Base-by-base conservation (phyloP, 768 basidiomycete genomes). In the Lactarius trivialis region DNA sequence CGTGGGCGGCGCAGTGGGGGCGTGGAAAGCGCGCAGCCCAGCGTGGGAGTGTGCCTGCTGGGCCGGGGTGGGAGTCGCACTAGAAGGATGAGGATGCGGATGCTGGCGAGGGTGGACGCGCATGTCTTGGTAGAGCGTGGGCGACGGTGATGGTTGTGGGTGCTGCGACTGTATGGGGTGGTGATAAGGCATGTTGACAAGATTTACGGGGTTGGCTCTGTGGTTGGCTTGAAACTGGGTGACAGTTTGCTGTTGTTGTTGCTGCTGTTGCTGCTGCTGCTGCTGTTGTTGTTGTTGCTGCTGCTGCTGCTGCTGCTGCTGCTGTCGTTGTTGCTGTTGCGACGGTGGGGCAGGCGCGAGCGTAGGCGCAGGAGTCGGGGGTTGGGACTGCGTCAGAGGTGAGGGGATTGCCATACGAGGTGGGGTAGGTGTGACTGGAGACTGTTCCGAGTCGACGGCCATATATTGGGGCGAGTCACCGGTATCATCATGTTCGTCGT, bases 401-500 rank as follows among this genome's bases (percentile, higher is more conserved):
- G 56, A 58, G 24, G 58, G 43, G 36, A 28, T 48, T 19, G 55
- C 48, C 24, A 58, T 48, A 17, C 58, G 58, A 41, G 48, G 53
- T 30, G 58, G 58, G 24, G 52, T 51, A 1, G 65, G 28, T 8
- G 63, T 57, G 41, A 60, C 43, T 9, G 60, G 58, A 30, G 57
- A 56, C 15, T 45, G 65, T 7, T 58, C 55, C 19, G 55, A 30
- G n/a, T 58, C 51, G 48, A 60, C 41, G 11, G 54, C 21, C 60
- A 67, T 68, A 30, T 60, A 55, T 21, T 39, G 37, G 4, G 65
- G 55, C 11, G 63, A 57, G 21, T 69, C 70, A 14, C 64, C 59
- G 39, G 76, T 75, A 58, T 80, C 79, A 49, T 79, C 81, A 24
- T 78, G 78, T 43, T 78, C 79, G 39, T 79, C 81, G 19, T 79